Percentiles rank a stretch among this genome's conserved stretches.
These are phyloP conservation scores for Starmera dryadoides DNA, from an alignment of 805 yeast species.

Conservation along the genomic window DNA sequence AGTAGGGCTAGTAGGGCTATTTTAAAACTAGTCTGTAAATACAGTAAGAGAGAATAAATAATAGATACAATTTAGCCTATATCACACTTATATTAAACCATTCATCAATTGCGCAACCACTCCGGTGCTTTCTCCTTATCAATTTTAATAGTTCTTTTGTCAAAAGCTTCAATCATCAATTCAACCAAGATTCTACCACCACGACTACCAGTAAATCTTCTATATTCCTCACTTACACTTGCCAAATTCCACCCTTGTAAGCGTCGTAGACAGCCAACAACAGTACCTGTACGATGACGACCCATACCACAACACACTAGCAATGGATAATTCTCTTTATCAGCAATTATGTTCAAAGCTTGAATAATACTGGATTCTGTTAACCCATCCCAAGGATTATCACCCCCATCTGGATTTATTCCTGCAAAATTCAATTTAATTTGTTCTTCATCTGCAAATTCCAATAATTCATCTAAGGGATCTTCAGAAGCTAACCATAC, in stretches of 20 bases:
- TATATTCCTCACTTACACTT: conserved; percentile 83
- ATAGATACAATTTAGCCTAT: no score
- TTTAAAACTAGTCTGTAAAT: no score
- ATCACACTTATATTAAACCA: no score
- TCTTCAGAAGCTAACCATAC: conserved; percentile 96
- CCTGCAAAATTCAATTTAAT: conserved; percentile 82
- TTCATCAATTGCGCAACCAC: no score
- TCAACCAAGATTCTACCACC: conserved; percentile 94
- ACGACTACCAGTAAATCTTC: conserved; percentile 86
- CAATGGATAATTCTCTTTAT: conserved; percentile 72
- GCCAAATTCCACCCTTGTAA: conserved; percentile 98
- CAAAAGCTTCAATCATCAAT: conserved; percentile 72
- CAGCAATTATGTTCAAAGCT: conserved; percentile 70
- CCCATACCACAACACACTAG: conserved; percentile 98
- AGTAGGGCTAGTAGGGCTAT: no score
- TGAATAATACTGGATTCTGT: conserved; percentile 74
- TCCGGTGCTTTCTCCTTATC: conserved; percentile 37
- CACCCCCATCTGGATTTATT: conserved; percentile 68
- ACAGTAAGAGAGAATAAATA: no score
- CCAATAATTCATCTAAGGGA: conserved; percentile 82
- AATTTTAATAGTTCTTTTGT: conserved; percentile 35
- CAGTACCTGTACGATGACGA: conserved; percentile 94
- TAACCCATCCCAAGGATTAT: conserved; percentile 94
- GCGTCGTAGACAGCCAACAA: conserved; percentile 86
- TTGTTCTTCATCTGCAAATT: conserved; percentile 65